Evolutionary conservation across 169 alveolate genomes (phyloP).

Genomic region (Eimeria necatrix): DNA sequence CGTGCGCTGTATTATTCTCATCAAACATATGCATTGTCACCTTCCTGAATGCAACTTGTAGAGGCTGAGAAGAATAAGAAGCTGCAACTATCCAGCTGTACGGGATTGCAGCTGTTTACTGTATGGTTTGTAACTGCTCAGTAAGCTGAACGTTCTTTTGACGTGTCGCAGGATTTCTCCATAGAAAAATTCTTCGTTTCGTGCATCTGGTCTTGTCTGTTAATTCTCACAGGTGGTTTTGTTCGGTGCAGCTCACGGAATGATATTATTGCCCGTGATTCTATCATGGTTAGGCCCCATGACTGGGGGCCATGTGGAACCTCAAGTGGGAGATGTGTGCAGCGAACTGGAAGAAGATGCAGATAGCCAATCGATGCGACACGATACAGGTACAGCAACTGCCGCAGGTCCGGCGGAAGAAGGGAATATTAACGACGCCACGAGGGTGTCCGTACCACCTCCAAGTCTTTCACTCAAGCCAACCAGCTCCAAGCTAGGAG

Average conservation of each 20-base stretch:
- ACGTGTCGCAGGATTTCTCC: not conserved
- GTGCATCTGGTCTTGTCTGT: not conserved
- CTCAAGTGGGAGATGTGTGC: not conserved
- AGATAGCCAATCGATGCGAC: not conserved
- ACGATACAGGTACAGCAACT: slow-evolving; percentile 1
- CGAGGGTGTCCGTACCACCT: slow-evolving; percentile 51
- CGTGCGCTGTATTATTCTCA: not conserved
- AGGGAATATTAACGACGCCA: slow-evolving; percentile 1
- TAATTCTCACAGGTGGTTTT: slow-evolving; percentile 46
- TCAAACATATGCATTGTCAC: not conserved
- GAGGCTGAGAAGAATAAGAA: not conserved
- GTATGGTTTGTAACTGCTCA: not conserved
- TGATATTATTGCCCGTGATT: slow-evolving; percentile 81
- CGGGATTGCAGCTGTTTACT: not conserved
- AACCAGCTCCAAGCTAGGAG: slow-evolving; percentile 48
- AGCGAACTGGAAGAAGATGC: slow-evolving; percentile 50
- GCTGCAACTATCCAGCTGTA: not conserved
- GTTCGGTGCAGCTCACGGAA: slow-evolving; percentile 81
- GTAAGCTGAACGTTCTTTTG: no score
- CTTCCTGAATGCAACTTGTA: not conserved
- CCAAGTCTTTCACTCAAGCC: slow-evolving; percentile 72
- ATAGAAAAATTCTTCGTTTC: not conserved
- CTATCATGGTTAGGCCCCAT: slow-evolving; percentile 81
- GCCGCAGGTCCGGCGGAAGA: slow-evolving; percentile 63
- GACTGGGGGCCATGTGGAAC: not conserved